phyloP scores from a whole-genome alignment of 2,329 filamentous ascomycete genomes.

The Cladophialophora chaetospira region DNA sequence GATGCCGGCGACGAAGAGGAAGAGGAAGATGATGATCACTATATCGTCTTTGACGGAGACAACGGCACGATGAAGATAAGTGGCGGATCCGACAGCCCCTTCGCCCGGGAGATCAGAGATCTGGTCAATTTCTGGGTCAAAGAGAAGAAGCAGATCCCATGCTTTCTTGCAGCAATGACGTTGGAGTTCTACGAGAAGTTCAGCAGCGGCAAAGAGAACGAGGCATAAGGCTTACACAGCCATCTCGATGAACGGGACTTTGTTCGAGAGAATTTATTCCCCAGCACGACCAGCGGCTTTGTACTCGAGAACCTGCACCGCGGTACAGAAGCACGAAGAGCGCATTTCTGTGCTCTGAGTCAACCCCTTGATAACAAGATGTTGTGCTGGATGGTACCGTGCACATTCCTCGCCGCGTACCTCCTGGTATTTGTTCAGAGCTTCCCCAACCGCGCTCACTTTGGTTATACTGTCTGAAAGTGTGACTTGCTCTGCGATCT shows the following conservation, averaged over 20 bases:
- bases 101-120: slow-evolving; percentile 80
- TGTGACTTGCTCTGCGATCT: slow-evolving; percentile 9
- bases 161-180: slow-evolving; percentile 86
- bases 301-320: no score
- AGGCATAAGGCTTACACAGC: no score
- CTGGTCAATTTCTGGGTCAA: slow-evolving; percentile 96
- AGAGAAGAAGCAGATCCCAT: slow-evolving; percentile 88
- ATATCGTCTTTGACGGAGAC: slow-evolving; percentile 84
- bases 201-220: slow-evolving; percentile 13
- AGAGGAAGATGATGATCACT: slow-evolving; percentile 55
- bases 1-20: slow-evolving; percentile 48
- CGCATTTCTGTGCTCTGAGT: no score
- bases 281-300: no score
- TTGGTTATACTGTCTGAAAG: slow-evolving; percentile 8
- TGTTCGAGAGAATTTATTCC: no score
- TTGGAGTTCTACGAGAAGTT: slow-evolving; percentile 82
- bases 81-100: slow-evolving; percentile 81
- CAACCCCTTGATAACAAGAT: slow-evolving; percentile 5
- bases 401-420: slow-evolving; percentile 23
- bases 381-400: slow-evolving; percentile 15
- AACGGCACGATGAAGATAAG: slow-evolving; percentile 97
- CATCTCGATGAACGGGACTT: no score
- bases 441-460: slow-evolving; percentile 3
- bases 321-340: no score
- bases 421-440: slow-evolving; percentile 22